Evolutionary conservation across 1,284 basidiomycete species (phyloP).

Genomic region (Hortiboletus rubellus): DNA sequence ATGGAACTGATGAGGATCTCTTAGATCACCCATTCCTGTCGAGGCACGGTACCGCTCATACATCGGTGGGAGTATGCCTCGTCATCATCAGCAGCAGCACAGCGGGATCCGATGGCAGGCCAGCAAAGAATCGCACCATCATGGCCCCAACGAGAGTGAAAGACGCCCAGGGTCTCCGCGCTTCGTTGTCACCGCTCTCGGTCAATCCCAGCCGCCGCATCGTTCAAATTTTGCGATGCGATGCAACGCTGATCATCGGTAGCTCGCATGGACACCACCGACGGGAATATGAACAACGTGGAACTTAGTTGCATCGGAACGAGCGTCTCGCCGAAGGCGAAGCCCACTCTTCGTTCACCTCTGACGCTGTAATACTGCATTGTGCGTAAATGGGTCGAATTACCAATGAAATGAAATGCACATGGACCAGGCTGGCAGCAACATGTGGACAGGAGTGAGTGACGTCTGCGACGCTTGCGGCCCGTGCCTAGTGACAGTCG

Average conservation of each 20-base stretch:
- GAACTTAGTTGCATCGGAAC: slow-evolving; percentile 14
- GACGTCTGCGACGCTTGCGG: slow-evolving; percentile 19
- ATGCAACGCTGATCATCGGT: slow-evolving; percentile 13
- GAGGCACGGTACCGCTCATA: slow-evolving; percentile 13
- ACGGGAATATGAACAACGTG: slow-evolving; percentile 7
- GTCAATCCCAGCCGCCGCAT: slow-evolving; percentile 3
- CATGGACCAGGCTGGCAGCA: slow-evolving; percentile 15
- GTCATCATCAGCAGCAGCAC: neutral
- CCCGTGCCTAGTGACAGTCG: neutral
- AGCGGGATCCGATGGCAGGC: neutral
- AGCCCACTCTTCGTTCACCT: slow-evolving; percentile 7
- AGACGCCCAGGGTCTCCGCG: slow-evolving; percentile 10
- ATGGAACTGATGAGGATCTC: slow-evolving; percentile 27
- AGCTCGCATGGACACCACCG: slow-evolving; percentile 9
- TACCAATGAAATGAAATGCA: slow-evolving; percentile 22
- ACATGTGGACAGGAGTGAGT: slow-evolving; percentile 24
- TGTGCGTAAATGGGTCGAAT: slow-evolving; percentile 7
- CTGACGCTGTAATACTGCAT: neutral
- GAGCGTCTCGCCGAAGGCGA: slow-evolving; percentile 19
- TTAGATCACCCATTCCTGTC: slow-evolving; percentile 8
- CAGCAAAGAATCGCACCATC: neutral
- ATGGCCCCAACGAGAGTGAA: slow-evolving; percentile 1
- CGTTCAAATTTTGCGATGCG: neutral
- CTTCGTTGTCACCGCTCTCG: slow-evolving; percentile 12
- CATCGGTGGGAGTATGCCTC: neutral